Conservation (phyloP, 768 basidiomycete species). For the Hericium coralloides region DNA sequence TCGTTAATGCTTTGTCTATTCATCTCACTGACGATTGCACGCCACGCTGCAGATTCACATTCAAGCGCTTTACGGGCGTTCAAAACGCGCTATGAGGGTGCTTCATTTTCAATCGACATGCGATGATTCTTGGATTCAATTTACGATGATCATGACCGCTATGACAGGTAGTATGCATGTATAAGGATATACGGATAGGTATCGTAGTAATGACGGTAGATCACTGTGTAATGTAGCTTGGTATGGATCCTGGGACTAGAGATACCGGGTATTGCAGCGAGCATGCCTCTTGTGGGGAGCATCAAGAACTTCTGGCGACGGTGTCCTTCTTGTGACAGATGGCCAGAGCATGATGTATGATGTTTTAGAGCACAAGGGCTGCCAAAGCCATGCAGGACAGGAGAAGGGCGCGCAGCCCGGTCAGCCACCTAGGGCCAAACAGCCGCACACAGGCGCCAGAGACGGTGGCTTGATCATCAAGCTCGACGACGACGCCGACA, state of each 20-base stretch:
- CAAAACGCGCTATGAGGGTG: conserved; percentile 10
- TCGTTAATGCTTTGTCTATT: background rate
- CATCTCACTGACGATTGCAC: too few relatives aligned
- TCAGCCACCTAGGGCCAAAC: conserved; percentile 10
- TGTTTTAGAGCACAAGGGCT: background rate
- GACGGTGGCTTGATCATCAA: conserved; percentile 15
- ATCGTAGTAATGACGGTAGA: background rate
- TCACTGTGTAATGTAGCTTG: background rate
- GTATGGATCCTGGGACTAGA: background rate
- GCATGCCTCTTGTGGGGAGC: too few relatives aligned
- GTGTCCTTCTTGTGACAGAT: too few relatives aligned
- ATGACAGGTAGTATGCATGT: background rate
- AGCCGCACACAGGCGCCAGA: conserved; percentile 2
- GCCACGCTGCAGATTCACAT: conserved; percentile 50
- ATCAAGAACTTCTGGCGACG: too few relatives aligned
- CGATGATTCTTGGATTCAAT: background rate
- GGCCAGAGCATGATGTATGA: too few relatives aligned
- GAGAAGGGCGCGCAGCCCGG: background rate
- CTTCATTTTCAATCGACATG: background rate
- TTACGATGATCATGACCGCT: background rate
- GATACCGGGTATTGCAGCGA: background rate
- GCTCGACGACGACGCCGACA: conserved; percentile 2
- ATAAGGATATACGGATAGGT: background rate
- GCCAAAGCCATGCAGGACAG: background rate
- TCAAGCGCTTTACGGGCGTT: conserved; percentile 57